Base-by-base conservation (phyloP, 805 yeast genomes). In the Nakazawaea ishiwadae region DNA sequence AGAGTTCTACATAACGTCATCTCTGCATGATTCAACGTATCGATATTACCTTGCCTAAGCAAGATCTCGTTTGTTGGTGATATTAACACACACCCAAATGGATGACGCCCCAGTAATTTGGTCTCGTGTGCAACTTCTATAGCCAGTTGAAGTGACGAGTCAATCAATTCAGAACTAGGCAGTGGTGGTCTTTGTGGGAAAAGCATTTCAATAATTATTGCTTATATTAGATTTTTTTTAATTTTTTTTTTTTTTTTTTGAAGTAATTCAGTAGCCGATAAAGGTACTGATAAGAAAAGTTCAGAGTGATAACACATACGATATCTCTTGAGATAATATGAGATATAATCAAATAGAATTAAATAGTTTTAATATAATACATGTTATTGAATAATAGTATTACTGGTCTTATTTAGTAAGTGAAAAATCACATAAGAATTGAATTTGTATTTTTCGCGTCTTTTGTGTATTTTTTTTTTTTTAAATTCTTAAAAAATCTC, bases 11-110 rank as follows among this genome's bases (percentile, higher is more conserved):
- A 53, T 7, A 56, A 39, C 10, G 57, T 53, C 16, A 49, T 31
- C 39, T 58, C 60, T 2, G 62, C 62, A 40, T 58, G 62, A 34
- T 58, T 58, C 18, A 56, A 39, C 1, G 60, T 56, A 42, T 56
- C 51, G 18, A 56, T 39, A 33, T 58, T 58, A 2, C 60, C 62
- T 36, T 55, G 60, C 16, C 37, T 40, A 5, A 55, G 14, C 20
- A 58, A 32, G 7, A 56, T 45, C 11, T 49, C 51, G 12, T 34
- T 34, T 39, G 49, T 52, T 4, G 62, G 59, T 0, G 58, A 58
- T 4, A 58, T 51, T 14, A 58, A 34, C 3, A 58, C 39, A 31
- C 54, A 51, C 3, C 62, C 62, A 39, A 58, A 58, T 16, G 62
- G 60, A 36, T 58, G 62, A 8, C 47, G 46, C 2, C 60, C 60